A percentile compares a stretch with the other conserved stretches of the same genome.
Conservation (phyloP, 495 filamentous ascomycete genomes). For the Annulohypoxylon nitens region DNA sequence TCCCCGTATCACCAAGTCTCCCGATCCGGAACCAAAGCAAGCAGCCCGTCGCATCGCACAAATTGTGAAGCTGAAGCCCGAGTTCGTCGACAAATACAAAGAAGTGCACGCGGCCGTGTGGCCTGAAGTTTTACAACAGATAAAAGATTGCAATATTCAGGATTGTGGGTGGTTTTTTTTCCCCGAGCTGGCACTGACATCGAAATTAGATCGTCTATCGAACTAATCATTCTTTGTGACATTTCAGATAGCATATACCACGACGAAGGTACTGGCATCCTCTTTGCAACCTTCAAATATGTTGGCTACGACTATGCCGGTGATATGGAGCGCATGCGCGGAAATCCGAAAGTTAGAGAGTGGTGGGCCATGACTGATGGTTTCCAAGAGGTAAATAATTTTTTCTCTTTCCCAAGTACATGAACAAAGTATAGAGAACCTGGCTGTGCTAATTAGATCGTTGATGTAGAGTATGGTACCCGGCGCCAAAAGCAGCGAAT, state of each 20-base stretch:
- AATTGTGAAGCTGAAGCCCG: constrained; percentile 77
- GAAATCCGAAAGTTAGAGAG: constrained; percentile 76
- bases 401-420: background rate
- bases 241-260: constrained; percentile 78
- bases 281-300: constrained; percentile 83
- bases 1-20: constrained; percentile 27
- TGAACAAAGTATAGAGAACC: background rate
- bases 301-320: constrained; percentile 74
- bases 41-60: constrained; percentile 71
- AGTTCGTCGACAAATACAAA: constrained; percentile 74
- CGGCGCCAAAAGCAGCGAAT: constrained; percentile 72
- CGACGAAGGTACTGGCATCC: constrained; percentile 68
- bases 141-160: constrained; percentile 76
- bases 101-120: constrained; percentile 78
- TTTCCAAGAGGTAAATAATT: constrained; percentile 67
- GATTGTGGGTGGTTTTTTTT: constrained; percentile 67
- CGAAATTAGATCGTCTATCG: background rate
- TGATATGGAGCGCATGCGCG: constrained; percentile 79
- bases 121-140: constrained; percentile 79
- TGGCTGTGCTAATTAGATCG: background rate
- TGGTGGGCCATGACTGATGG: constrained; percentile 85
- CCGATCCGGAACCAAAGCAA: constrained; percentile 47
- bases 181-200: background rate
- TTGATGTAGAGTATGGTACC: constrained; percentile 62
- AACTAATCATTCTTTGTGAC: constrained; percentile 12